Conservation (phyloP, 2,329 filamentous ascomycete genomes). For the Penicillium sp. region DNA sequence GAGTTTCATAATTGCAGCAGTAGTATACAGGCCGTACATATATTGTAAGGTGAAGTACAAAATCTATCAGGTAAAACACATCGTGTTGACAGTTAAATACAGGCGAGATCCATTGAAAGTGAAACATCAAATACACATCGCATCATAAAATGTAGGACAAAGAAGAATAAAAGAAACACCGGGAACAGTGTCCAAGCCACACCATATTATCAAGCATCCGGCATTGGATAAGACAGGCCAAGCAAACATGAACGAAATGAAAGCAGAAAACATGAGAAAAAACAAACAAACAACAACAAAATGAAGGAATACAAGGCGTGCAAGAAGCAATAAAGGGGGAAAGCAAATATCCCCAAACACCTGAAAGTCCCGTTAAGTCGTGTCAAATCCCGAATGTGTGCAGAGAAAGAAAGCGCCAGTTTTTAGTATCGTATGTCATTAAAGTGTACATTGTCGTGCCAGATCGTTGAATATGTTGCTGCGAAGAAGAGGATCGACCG, state of each 20-base stretch:
- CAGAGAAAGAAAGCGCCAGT: slow-evolving; percentile 13
- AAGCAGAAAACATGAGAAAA: slow-evolving; percentile 11
- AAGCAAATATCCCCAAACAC: slow-evolving; percentile 5
- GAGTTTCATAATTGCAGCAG: too few species aligned
- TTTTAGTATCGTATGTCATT: slow-evolving; percentile 22
- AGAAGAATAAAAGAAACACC: slow-evolving; percentile 18
- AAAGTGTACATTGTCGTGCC: slow-evolving; percentile 27
- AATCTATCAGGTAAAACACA: slow-evolving; percentile 4
- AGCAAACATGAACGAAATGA: slow-evolving; percentile 1
- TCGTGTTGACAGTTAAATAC: slow-evolving; percentile 16
- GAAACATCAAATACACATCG: slow-evolving; percentile 21
- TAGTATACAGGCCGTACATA: slow-evolving; percentile 14
- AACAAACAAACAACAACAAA: slow-evolving; percentile 18
- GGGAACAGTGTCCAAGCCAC: not conserved
- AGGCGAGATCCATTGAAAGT: slow-evolving; percentile 20
- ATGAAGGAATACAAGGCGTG: slow-evolving; percentile 21
- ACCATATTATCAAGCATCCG: slow-evolving; percentile 11
- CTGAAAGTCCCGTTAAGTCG: slow-evolving; percentile 8
- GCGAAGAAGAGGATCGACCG: slow-evolving; percentile 13
- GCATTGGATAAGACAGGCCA: slow-evolving; percentile 6
- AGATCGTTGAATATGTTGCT: slow-evolving; percentile 22
- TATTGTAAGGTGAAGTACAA: not conserved
- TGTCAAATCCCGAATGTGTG: slow-evolving; percentile 11
- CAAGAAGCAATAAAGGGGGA: slow-evolving; percentile 7
- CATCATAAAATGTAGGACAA: slow-evolving; percentile 14